These are phyloP conservation scores for Pisolithus tinctorius DNA, from an alignment of 768 basidiomycete species.

Conservation along the genomic window DNA sequence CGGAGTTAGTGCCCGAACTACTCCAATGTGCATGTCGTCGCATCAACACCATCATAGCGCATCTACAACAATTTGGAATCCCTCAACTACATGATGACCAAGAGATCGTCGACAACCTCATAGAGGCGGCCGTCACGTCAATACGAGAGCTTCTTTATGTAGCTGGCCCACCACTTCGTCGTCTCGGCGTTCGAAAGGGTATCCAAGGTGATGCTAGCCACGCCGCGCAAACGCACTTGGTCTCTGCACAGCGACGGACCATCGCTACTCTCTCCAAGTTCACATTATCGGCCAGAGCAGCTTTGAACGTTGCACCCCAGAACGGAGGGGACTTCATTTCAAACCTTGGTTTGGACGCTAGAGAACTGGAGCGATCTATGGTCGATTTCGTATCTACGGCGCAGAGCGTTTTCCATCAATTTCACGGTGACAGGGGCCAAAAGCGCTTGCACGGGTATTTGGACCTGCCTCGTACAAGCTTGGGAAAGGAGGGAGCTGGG, in stretches of 20 bases:
- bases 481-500: constrained; percentile 43
- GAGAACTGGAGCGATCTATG: constrained; percentile 66
- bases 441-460: constrained; percentile 35
- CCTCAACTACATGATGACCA: constrained; percentile 47
- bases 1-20: constrained; percentile 54
- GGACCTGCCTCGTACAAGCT: constrained; percentile 29
- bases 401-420: constrained; percentile 30
- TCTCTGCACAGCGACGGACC: constrained; percentile 74
- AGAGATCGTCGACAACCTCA: constrained; percentile 51
- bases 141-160: constrained; percentile 70
- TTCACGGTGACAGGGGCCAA: constrained; percentile 13
- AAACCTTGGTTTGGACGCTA: constrained; percentile 64
- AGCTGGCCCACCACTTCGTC: constrained; percentile 48
- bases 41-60: constrained; percentile 56
- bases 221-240: constrained; percentile 49
- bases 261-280: constrained; percentile 85
- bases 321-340: constrained; percentile 12
- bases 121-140: constrained; percentile 50
- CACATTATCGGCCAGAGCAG: constrained; percentile 78
- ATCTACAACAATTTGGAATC: constrained; percentile 43
- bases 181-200: constrained; percentile 39
- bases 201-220: constrained; percentile 21
- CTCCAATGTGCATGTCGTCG: constrained; percentile 47
- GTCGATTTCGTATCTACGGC: constrained; percentile 61
- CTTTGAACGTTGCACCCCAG: constrained; percentile 40